Base-by-base conservation (phyloP, 805 yeast genomes). In the Yamadazyma akitaensis region DNA sequence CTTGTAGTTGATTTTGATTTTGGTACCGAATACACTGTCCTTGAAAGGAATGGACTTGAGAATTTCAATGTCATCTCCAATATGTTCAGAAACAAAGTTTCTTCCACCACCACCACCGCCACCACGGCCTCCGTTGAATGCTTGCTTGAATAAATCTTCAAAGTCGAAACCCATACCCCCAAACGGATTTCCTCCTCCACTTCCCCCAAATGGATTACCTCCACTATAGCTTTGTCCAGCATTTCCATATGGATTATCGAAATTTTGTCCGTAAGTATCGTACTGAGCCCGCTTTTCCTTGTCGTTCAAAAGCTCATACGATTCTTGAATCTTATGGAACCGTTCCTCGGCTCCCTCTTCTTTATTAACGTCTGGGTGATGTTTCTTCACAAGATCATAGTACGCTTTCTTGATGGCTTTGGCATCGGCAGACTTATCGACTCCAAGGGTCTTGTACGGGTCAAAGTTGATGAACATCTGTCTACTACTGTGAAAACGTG, bases 281-380 rank as follows among this genome's bases (percentile, higher is more conserved):
- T 82, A 94, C 61, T 94, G 96, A 44, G 84, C 79, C 58, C 89
- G 81, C 75, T 92, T 92, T 17, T 79, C 80, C 44, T 88, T 86
- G 63, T 90, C 95, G 38, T 89, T 82, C 59, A 94, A 73, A 32
- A 94, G 80, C 66, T 94, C 99, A 61, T 95, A 94, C 1, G 97
- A 95, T 53, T 87, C 94, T 62, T 92, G 98, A 53, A 94, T 79
- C 58, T 87, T 88, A 60, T 94, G 98, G 70, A 94, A 94, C 64
- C 82, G 82, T 60, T 81, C 80, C 57, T 92, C 96, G 0, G 98
- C 94, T 16, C 79, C 92, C 21, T 80, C 79, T 53, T 88, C 97
- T 66, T 92, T 94, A 66, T 92, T 94, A 38, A 94, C 88, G 70
- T 94, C 99, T 0, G 99, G 99, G 66, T 94, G 99, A 65, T 74